These are phyloP conservation scores for Pseudozyma pruni DNA, from an alignment of 1,284 basidiomycete species.

Conservation along the genomic window DNA sequence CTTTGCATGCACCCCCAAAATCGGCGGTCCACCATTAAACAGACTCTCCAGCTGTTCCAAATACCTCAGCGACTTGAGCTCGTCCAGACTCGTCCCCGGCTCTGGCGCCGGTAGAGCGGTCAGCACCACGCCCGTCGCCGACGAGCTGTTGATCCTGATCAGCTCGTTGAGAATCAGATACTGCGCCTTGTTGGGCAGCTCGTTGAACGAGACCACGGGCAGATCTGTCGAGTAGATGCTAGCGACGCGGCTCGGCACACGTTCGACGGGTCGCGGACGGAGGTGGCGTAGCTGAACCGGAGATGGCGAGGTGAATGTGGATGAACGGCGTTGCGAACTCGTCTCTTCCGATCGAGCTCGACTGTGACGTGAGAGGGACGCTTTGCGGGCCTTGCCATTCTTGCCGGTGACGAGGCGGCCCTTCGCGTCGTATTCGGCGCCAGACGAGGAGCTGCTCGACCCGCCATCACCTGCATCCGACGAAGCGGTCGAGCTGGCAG, in stretches of 20 bases:
- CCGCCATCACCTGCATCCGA: slow-evolving; percentile 15
- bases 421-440: slow-evolving; percentile 29
- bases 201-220: slow-evolving; percentile 62
- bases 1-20: slow-evolving; percentile 65
- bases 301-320: slow-evolving; percentile 4
- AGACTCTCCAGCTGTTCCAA: slow-evolving; percentile 62
- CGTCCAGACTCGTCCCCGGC: slow-evolving; percentile 57
- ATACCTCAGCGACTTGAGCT: slow-evolving; percentile 53
- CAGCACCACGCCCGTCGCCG: slow-evolving; percentile 61
- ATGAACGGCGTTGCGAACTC: slow-evolving; percentile 1
- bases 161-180: slow-evolving; percentile 66
- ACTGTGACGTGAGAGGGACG: slow-evolving; percentile 17
- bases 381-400: slow-evolving; percentile 15
- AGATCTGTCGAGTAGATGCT: slow-evolving; percentile 35
- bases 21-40: slow-evolving; percentile 61
- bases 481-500: slow-evolving; percentile 24
- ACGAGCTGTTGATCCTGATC: slow-evolving; percentile 59
- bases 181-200: slow-evolving; percentile 65
- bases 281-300: slow-evolving; percentile 12
- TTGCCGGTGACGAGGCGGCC: slow-evolving; percentile 14
- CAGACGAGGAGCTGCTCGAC: slow-evolving; percentile 30
- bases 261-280: slow-evolving; percentile 7
- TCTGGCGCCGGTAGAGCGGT: slow-evolving; percentile 66
- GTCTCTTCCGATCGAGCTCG: slow-evolving; percentile 31
- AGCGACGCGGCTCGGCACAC: slow-evolving; percentile 8